Conservation (phyloP, 208 protist species). For the Tritrichomonas foetus region DNA sequence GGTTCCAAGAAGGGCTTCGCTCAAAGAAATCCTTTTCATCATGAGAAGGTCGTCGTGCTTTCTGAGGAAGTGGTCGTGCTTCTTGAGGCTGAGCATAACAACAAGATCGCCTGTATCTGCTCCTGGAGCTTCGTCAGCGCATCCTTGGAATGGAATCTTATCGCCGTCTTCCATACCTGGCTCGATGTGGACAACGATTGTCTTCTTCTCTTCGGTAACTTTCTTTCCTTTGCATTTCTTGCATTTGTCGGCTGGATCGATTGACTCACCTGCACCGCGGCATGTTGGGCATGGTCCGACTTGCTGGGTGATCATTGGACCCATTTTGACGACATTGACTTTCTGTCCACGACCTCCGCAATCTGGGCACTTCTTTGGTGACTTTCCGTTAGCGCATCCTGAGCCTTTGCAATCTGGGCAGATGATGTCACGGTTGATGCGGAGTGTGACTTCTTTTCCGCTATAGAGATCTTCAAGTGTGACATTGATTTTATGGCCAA, state of each 20-base stretch:
- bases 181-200: slow-evolving; percentile 28
- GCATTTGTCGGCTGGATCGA: background rate
- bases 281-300: background rate
- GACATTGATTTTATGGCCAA: background rate
- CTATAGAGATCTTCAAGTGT: slow-evolving; percentile 20
- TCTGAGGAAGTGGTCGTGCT: background rate
- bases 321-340: background rate
- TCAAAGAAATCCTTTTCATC: background rate
- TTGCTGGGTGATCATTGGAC: background rate
- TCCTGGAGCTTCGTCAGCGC: slow-evolving; percentile 26
- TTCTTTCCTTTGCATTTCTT: background rate
- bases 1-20: background rate
- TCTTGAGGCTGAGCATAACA: background rate
- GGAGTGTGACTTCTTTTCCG: background rate
- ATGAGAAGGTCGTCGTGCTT: background rate
- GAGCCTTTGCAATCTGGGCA: slow-evolving; percentile 6
- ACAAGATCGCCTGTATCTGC: background rate
- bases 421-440: background rate
- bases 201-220: background rate
- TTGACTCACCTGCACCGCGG: background rate
- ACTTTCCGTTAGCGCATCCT: background rate
- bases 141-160: background rate
- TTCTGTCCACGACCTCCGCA: background rate
- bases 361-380: background rate
- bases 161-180: background rate